Percentiles rank a stretch among this genome's conserved stretches.
Evolutionary conservation across 2,329 filamentous ascomycete genomes (phyloP).

Genomic region (Colletotrichum kahawae): DNA sequence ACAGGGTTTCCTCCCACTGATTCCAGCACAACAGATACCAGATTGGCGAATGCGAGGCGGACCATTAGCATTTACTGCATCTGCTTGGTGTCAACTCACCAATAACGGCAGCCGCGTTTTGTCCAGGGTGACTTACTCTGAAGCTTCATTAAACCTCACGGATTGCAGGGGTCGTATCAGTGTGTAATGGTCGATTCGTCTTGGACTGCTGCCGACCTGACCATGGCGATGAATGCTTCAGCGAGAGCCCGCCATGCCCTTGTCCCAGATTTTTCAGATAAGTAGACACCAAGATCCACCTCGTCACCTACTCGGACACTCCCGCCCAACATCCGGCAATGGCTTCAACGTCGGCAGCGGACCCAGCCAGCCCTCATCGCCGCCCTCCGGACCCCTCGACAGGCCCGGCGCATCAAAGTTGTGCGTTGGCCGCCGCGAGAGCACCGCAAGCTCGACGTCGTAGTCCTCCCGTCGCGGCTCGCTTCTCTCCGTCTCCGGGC

Average conservation of each 20-base stretch:
- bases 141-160: background rate
- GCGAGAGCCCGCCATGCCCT: background rate
- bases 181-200: background rate
- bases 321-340: background rate
- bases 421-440: background rate
- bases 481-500: background rate
- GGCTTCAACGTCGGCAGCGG: background rate
- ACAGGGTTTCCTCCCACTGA: background rate
- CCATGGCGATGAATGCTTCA: background rate
- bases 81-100: background rate
- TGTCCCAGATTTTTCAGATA: background rate
- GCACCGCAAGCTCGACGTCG: constrained; percentile 1
- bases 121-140: background rate
- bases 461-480: constrained; percentile 3
- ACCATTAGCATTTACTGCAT: background rate
- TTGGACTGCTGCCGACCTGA: background rate
- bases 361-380: background rate
- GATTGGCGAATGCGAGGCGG: background rate
- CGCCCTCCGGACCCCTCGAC: background rate
- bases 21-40: background rate
- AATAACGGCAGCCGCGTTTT: background rate
- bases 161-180: background rate
- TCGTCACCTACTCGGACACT: background rate
- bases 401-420: background rate
- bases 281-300: no score